phyloP scores from a whole-genome alignment of 129 eudicot genomes.

The sunflower (Helianthus annuus) region DNA sequence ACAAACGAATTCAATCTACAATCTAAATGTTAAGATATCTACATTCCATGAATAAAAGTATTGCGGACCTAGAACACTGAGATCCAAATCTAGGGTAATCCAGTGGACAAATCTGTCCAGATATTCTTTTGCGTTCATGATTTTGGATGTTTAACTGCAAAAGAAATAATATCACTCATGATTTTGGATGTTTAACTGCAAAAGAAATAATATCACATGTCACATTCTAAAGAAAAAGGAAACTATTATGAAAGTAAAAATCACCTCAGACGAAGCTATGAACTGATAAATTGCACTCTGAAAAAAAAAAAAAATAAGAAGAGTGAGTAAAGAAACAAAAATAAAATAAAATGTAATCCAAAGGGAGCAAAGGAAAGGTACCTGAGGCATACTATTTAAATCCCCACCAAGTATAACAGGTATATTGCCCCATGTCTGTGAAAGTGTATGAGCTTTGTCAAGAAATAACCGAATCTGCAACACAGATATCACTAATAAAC shows the following conservation, averaged over 20 bases:
- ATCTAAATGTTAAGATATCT: background rate
- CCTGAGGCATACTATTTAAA: constrained; percentile 79
- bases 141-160: constrained; percentile 68
- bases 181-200: constrained; percentile 66
- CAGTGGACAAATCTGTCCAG: constrained; percentile 55
- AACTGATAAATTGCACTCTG: constrained; percentile 87
- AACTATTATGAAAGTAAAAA: background rate
- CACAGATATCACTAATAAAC: constrained; percentile 4
- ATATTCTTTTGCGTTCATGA: constrained; percentile 62
- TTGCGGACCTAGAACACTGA: constrained; percentile 44
- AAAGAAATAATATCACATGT: constrained; percentile 3
- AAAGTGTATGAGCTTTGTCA: constrained; percentile 64
- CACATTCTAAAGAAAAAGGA: background rate
- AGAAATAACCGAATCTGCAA: constrained; percentile 73
- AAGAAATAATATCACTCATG: constrained; percentile 32
- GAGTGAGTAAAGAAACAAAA: constrained; percentile 5
- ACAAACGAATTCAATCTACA: background rate
- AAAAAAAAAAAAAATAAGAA: constrained; percentile 6
- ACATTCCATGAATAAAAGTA: background rate
- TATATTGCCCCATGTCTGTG: constrained; percentile 71
- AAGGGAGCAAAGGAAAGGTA: constrained; percentile 9
- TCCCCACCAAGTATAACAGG: constrained; percentile 80
- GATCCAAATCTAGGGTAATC: constrained; percentile 25
- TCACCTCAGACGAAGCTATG: constrained; percentile 74
- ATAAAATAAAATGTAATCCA: background rate